phyloP scores from a whole-genome alignment of 768 basidiomycete species.

The Kwoniella dendrophila region DNA sequence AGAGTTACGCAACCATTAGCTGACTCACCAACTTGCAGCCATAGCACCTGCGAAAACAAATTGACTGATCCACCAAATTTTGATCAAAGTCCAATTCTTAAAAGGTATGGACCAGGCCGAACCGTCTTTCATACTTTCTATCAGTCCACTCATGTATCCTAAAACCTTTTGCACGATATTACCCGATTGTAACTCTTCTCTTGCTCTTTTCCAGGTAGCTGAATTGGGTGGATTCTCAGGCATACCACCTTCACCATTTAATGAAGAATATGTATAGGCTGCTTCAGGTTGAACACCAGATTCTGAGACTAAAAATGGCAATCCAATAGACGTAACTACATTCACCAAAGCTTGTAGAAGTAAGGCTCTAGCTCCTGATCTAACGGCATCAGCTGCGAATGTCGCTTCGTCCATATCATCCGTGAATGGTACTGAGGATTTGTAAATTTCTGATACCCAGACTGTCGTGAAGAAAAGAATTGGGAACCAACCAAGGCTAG shows the following conservation, averaged over 20 bases:
- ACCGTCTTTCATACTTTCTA: constrained; percentile 19
- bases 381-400: constrained; percentile 65
- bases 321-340: constrained; percentile 67
- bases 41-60: constrained; percentile 74
- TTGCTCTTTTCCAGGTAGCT: constrained; percentile 27
- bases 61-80: constrained; percentile 77
- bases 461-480: constrained; percentile 83
- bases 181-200: constrained; percentile 26
- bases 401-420: constrained; percentile 59
- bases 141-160: constrained; percentile 3
- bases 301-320: constrained; percentile 65
- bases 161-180: constrained; percentile 11
- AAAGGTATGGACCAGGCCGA: constrained; percentile 46
- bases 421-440: constrained; percentile 56
- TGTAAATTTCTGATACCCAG: constrained; percentile 86
- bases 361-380: constrained; percentile 79
- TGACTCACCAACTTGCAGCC: constrained; percentile 75
- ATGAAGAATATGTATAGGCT: constrained; percentile 11
- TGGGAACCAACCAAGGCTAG: constrained; percentile 91
- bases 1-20: constrained; percentile 26
- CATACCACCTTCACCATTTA: constrained; percentile 21
- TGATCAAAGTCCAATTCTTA: constrained; percentile 51
- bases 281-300: constrained; percentile 40
- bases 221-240: constrained; percentile 14
- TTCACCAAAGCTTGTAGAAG: constrained; percentile 74